Percentiles rank a stretch among this genome's conserved stretches.
Evolutionary conservation across 2,329 filamentous ascomycete species (phyloP).

Genomic region (Tolypocladium sp.): DNA sequence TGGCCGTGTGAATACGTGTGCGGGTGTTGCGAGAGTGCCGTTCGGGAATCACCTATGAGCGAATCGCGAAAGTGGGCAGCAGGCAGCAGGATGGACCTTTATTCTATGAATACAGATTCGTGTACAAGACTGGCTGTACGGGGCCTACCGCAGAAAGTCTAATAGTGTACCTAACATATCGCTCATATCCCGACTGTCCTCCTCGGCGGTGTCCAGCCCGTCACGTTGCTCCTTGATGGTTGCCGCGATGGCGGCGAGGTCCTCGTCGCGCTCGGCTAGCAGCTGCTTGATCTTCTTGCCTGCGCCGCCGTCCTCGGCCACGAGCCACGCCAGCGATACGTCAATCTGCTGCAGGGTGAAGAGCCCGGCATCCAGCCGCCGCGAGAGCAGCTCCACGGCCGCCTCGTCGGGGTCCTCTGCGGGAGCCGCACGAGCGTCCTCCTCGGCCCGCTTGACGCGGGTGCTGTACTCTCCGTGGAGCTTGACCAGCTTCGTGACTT

Average conservation of each 20-base stretch:
- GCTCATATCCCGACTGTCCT: conserved; percentile 46
- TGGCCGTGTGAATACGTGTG: neutral
- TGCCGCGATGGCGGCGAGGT: conserved; percentile 49
- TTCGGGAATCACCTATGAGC: neutral
- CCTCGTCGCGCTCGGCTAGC: conserved; percentile 60
- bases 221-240: conserved; percentile 57
- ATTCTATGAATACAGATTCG: neutral
- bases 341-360: conserved; percentile 79
- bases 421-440: conserved; percentile 31
- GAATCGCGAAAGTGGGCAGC: neutral
- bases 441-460: conserved; percentile 46
- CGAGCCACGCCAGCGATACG: conserved; percentile 78
- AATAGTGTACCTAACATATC: conserved; percentile 47
- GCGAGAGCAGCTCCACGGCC: conserved; percentile 63
- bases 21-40: neutral
- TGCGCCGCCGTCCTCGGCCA: conserved; percentile 78
- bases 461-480: conserved; percentile 62
- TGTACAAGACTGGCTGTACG: conserved; percentile 1
- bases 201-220: conserved; percentile 45
- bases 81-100: neutral
- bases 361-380: conserved; percentile 73
- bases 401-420: conserved; percentile 35
- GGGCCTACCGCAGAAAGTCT: conserved; percentile 32
- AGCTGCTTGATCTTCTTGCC: conserved; percentile 52
- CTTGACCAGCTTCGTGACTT: conserved; percentile 62